Evolutionary conservation across 2,329 filamentous ascomycete genomes (phyloP), one percentile per base, ranked within the genome.

Genomic region (Phyllosticta ampelicida): DNA sequence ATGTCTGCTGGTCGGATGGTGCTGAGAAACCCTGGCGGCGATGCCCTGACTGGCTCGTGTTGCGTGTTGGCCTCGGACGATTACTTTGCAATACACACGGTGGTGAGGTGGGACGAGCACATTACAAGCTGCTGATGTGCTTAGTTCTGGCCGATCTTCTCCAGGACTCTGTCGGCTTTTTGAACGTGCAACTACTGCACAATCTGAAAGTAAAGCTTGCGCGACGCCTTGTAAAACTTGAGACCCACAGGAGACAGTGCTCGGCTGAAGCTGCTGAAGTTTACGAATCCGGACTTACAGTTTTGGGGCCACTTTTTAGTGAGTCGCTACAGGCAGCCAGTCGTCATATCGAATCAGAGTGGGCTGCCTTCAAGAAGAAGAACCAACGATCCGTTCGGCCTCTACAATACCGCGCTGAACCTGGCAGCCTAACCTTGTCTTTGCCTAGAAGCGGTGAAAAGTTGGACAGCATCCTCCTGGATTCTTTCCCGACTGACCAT

Each of bases 111-210:
- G 81, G 81, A 1, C 71, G 74, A 1, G 61, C 77, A 0, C 71
- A 75, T 29, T 86, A 84, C 73, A 87, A 87, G 61, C 73, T 79
- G 13, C 62, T 86, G 9, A 74, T 85, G n/a, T 77, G 74, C 52
- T 56, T 73, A 2, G 51, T 83, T 0, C 62, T 85, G 1, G 67
- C 76, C 0, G 62, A 72, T 0, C 68, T 86, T 1, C 67, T 85
- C 1, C 63, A 71, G 0, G 76, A 80, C 19, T 67, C 60, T 3
- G 60, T 65, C 9, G 52, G 59, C 18, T 55, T 49, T 1, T 65
- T 73, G 21, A 58, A 61, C 30, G 65, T 71, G 0, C 76, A 81
- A 9, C 59, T 68, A 2, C 61, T 72, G 2, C 65, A 70, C 2
- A 64, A 72, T 16, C 63, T 84, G 5, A 75, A 74, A 53, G 68